Conservation (phyloP, 192 early-diverging fungal species). For the Umbelopsis sp. region DNA sequence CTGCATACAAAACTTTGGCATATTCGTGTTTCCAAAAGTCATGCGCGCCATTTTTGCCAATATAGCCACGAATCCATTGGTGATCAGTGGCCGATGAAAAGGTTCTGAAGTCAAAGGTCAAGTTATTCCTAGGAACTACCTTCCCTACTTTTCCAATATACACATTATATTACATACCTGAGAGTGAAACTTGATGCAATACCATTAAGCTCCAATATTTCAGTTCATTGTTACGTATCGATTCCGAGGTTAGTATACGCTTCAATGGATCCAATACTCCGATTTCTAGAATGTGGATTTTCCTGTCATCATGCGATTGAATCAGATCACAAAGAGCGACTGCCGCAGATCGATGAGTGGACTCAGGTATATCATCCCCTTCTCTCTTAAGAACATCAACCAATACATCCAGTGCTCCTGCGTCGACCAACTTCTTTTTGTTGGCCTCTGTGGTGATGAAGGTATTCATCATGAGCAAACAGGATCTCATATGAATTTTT, state of each 20-base stretch:
- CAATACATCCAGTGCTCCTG: slow-evolving; percentile 63
- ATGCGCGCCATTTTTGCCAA: slow-evolving; percentile 67
- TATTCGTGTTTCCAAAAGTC: slow-evolving; percentile 82
- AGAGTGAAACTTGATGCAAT: slow-evolving; percentile 69
- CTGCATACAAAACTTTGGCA: slow-evolving; percentile 83
- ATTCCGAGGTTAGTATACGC: slow-evolving; percentile 51
- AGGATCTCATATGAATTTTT: too few relatives aligned
- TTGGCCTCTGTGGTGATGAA: slow-evolving; percentile 53
- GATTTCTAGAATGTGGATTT: slow-evolving; percentile 56
- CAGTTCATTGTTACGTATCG: slow-evolving; percentile 69
- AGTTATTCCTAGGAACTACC: not conserved
- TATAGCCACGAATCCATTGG: slow-evolving; percentile 55
- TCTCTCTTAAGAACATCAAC: slow-evolving; percentile 48
- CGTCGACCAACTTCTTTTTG: slow-evolving; percentile 49
- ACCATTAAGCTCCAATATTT: slow-evolving; percentile 82
- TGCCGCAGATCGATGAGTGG: slow-evolving; percentile 62
- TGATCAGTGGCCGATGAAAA: slow-evolving; percentile 54
- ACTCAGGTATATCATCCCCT: slow-evolving; percentile 53
- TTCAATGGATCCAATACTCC: slow-evolving; percentile 64
- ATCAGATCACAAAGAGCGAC: slow-evolving; percentile 73
- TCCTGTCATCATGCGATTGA: slow-evolving; percentile 56
- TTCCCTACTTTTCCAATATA: not conserved
- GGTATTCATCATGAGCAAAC: too few relatives aligned
- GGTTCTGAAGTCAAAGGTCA: slow-evolving; percentile 35
- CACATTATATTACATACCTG: slow-evolving; percentile 45